Evolutionary conservation across 805 yeast genomes (phyloP), one percentile per base, ranked within the genome.

Genomic region (Candida jianshihensis): DNA sequence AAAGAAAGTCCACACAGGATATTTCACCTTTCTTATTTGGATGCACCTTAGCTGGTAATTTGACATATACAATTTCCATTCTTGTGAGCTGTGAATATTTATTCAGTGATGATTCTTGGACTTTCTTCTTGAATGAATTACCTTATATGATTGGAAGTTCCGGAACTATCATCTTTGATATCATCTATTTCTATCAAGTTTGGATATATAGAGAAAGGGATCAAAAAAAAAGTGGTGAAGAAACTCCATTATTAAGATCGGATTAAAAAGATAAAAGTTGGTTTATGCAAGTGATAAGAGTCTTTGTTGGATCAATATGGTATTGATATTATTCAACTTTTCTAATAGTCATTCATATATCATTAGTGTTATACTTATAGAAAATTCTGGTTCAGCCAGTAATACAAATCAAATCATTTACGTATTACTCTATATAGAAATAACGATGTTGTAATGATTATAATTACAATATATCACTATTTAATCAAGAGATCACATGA

Each of bases 71-170:
- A 0, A 47, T 75, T 6, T 82, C 95, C 6, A 87, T 90, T 19
- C 47, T 88, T 29, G 66, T 81, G 2, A 75, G 85, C 33, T 71
- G 84, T 60, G 66, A 66, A 12, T 77, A 75, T 56, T 38, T 65
- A 21, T 42, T 47, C 7, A 48, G 48, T n/a, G 53, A 60, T 13
- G 60, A 65, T 28, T 64, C 61, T 46, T 46, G 45, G 37, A 60
- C 46, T 7, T 89, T 83, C 51, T 58, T 87, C 19, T 45, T 63
- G 44, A 78, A 75, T 32, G 95, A 88, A 49, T 54, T 86, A 36
- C 96, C 97, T 0, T 89, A 80, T 52, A 67, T 90, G 22, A 51
- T 87, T 19, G 96, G 97, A 1, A 79, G 92, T 45, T 72, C 86
- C 0, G 96, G 97, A 7, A 88, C 97, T 0, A 71, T 88, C 15